Conservation (phyloP, 2,329 filamentous ascomycete genomes). For the Ceratocystis alfenasii region DNA sequence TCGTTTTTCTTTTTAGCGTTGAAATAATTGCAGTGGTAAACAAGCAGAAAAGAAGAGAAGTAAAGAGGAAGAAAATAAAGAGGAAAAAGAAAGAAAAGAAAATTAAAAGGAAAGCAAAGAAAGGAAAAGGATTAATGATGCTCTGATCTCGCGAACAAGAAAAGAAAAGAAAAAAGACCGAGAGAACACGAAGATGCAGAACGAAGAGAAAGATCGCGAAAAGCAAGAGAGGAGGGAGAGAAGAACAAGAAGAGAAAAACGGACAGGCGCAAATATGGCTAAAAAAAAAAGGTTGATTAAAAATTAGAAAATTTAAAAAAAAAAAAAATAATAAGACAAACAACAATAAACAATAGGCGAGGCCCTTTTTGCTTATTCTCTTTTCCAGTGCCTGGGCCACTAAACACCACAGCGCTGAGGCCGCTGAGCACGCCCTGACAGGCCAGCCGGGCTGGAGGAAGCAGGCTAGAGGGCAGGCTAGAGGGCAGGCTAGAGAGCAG, state of each 20-base stretch:
- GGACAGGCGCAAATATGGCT: background rate
- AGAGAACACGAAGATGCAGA: constrained; percentile 5
- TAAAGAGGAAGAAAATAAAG: background rate
- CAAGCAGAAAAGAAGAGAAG: background rate
- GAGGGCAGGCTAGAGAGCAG: too few relatives aligned
- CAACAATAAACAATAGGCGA: background rate
- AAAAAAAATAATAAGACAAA: background rate
- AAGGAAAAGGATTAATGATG: constrained; percentile 2
- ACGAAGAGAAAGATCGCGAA: constrained; percentile 12
- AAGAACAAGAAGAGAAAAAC: constrained; percentile 8
- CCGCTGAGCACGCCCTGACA: background rate
- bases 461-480: too few relatives aligned
- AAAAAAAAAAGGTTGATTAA: background rate
- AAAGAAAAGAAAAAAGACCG: constrained; percentile 10
- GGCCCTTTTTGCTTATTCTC: too few relatives aligned
- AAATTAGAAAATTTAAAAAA: background rate
- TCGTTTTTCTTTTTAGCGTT: background rate
- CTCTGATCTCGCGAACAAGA: background rate
- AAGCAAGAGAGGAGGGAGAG: constrained; percentile 2
- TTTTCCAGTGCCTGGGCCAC: background rate
- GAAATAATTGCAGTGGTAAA: background rate
- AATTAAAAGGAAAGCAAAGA: background rate
- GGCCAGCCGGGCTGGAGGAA: too few relatives aligned
- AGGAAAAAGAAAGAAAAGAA: constrained; percentile 14
- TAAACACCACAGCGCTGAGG: background rate